phyloP scores from a whole-genome alignment of 306 rosid genomes.

The Potentilla sterilis region DNA sequence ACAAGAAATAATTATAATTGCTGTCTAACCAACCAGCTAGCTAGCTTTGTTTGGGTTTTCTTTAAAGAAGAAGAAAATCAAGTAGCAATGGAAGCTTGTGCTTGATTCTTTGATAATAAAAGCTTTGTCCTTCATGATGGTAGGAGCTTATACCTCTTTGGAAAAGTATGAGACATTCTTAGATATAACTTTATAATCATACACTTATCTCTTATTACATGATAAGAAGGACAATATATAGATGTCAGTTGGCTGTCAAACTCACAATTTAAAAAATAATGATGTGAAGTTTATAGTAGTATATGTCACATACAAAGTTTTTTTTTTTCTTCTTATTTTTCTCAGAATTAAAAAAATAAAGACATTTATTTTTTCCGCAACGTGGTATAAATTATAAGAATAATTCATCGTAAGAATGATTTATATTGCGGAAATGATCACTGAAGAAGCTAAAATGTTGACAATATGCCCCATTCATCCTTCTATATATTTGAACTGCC shows the following conservation, averaged over 20 bases:
- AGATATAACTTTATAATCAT: background rate
- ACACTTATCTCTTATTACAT: background rate
- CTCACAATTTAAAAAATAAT: background rate
- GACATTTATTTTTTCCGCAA: too few relatives aligned
- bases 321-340: too few relatives aligned
- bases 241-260: background rate
- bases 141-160: background rate
- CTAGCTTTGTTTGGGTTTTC: background rate
- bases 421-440: too few relatives aligned
- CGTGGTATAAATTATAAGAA: too few relatives aligned
- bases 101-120: background rate
- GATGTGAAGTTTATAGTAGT: background rate
- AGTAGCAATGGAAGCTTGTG: constrained; percentile 9
- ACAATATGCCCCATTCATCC: too few relatives aligned
- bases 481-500: too few relatives aligned
- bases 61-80: background rate
- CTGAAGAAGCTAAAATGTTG: too few relatives aligned
- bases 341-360: too few relatives aligned
- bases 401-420: too few relatives aligned
- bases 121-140: constrained; percentile 6
- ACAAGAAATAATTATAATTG: background rate
- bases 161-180: background rate
- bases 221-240: background rate
- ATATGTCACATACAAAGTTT: background rate
- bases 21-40: constrained; percentile 7